Percentiles rank a stretch among this genome's conserved stretches.
Conservation (phyloP, 192 early-diverging fungal genomes). For the Backusella tarrabulga region DNA sequence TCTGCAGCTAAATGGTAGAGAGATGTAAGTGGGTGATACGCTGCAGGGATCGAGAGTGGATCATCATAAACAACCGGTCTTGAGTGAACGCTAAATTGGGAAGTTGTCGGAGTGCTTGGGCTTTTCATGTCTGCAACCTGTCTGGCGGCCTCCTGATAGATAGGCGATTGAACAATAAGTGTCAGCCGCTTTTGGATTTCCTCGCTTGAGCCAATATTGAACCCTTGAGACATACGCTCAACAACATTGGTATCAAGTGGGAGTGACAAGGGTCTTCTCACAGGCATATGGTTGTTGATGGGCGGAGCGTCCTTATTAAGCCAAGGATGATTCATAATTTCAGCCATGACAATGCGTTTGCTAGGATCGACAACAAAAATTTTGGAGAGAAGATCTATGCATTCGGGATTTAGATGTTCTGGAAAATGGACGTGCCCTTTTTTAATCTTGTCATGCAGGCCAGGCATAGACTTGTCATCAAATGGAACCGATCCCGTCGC, state of each 20-base stretch:
- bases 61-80: slow-evolving; percentile 22
- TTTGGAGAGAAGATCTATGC: slow-evolving; percentile 61
- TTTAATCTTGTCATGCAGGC: slow-evolving; percentile 84
- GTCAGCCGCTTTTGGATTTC: slow-evolving; percentile 54
- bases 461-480: slow-evolving; percentile 83
- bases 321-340: slow-evolving; percentile 77
- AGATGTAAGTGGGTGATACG: slow-evolving; percentile 69
- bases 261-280: slow-evolving; percentile 47
- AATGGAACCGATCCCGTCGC: slow-evolving; percentile 83
- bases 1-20: slow-evolving; percentile 83
- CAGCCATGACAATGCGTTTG: slow-evolving; percentile 64
- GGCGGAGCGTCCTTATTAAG: slow-evolving; percentile 63
- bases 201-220: slow-evolving; percentile 70
- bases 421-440: slow-evolving; percentile 78
- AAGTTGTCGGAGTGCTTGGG: background rate
- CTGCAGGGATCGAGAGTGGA: slow-evolving; percentile 31
- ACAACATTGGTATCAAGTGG: slow-evolving; percentile 62
- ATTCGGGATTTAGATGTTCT: slow-evolving; percentile 54
- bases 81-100: background rate
- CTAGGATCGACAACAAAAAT: slow-evolving; percentile 74
- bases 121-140: background rate
- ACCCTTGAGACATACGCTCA: slow-evolving; percentile 63
- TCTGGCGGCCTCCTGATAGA: slow-evolving; percentile 37
- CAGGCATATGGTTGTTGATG: slow-evolving; percentile 66
- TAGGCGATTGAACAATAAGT: slow-evolving; percentile 47